Evolutionary conservation across 1,284 basidiomycete genomes (phyloP).

Genomic region (Ceratobasidium sp.): DNA sequence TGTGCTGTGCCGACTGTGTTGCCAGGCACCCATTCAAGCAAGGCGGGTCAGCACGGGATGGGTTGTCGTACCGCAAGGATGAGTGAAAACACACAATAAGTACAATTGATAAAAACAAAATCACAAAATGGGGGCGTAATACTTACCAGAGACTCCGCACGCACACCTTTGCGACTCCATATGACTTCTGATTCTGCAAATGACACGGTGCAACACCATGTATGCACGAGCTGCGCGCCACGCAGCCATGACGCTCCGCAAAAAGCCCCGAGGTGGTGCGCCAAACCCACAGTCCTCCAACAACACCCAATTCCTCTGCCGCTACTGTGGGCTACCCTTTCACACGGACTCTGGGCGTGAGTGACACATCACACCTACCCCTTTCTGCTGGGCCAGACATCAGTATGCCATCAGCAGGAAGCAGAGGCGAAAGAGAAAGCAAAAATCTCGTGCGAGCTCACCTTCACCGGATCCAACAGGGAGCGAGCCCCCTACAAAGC

Average conservation of each 20-base stretch:
- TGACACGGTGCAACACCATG: neutral
- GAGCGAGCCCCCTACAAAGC: neutral
- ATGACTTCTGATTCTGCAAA: neutral
- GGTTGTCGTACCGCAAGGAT: no score
- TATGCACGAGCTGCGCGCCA: constrained; percentile 5
- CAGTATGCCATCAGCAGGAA: neutral
- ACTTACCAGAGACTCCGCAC: no score
- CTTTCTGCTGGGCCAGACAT: neutral
- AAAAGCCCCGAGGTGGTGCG: neutral
- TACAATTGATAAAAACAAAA: no score
- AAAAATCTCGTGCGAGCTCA: neutral
- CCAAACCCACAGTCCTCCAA: neutral
- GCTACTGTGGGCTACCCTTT: neutral
- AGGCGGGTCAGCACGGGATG: no score
- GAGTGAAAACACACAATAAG: no score
- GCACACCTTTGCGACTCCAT: no score
- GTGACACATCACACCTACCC: neutral
- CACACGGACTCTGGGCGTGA: neutral
- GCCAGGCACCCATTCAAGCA: no score
- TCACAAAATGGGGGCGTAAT: neutral
- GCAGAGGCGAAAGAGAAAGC: neutral
- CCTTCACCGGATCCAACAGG: neutral
- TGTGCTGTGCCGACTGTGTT: no score
- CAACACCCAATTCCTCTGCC: neutral
- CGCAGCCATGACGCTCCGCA: neutral